Conservation (phyloP, 2,329 filamentous ascomycete species). For the Aspergillus uvarum region DNA sequence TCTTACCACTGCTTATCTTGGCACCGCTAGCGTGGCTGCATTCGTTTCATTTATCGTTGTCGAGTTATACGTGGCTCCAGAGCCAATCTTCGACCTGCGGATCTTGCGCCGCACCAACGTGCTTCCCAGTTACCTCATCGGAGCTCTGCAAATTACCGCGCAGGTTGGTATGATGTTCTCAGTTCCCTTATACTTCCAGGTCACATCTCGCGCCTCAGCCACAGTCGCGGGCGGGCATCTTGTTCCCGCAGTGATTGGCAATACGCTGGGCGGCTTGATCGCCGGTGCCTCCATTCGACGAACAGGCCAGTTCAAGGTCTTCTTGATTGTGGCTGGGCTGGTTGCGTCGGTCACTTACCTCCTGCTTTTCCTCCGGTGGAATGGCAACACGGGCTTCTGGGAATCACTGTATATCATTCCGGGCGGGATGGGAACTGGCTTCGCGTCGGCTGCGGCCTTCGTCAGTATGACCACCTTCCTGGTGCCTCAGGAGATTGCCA, state of each 20-base stretch:
- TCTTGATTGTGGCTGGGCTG: constrained; percentile 53
- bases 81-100: constrained; percentile 38
- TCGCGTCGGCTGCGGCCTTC: constrained; percentile 49
- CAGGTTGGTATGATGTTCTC: constrained; percentile 65
- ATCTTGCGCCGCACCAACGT: constrained; percentile 36
- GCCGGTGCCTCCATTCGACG: constrained; percentile 58
- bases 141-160: constrained; percentile 54
- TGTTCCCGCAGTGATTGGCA: constrained; percentile 66
- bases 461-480: constrained; percentile 52
- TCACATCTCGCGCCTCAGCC: constrained; percentile 58
- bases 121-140: constrained; percentile 40
- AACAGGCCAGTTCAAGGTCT: constrained; percentile 60
- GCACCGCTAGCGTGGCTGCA: constrained; percentile 12
- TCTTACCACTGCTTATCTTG: constrained; percentile 19
- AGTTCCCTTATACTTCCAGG: constrained; percentile 69
- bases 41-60: constrained; percentile 29
- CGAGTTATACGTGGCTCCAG: constrained; percentile 32
- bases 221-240: constrained; percentile 62
- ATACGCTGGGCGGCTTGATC: constrained; percentile 61
- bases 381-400: constrained; percentile 55
- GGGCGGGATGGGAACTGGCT: constrained; percentile 53
- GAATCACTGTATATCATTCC: constrained; percentile 63
- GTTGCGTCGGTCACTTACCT: constrained; percentile 53
- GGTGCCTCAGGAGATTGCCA: constrained; percentile 47
- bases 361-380: constrained; percentile 58